Conservation (phyloP, 2,329 filamentous ascomycete species). For the Fusarium drepaniforme region DNA sequence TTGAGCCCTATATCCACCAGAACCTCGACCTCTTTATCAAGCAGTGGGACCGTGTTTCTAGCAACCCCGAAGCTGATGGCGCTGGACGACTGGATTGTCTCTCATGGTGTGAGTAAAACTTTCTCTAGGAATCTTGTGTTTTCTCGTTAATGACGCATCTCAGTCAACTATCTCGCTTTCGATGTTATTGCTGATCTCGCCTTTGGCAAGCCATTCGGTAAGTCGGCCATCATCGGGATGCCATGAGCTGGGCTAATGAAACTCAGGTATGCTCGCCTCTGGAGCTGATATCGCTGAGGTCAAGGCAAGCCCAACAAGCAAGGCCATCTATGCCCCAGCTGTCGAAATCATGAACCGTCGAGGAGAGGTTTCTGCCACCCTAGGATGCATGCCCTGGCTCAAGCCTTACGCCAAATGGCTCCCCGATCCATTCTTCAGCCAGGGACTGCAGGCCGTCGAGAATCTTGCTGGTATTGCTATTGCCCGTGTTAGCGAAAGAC, state of each 20-base stretch:
- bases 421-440: constrained; percentile 84
- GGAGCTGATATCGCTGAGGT: constrained; percentile 84
- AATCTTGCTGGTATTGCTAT: constrained; percentile 90
- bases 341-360: constrained; percentile 91
- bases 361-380: constrained; percentile 85
- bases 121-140: too few relatives aligned
- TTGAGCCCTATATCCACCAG: constrained; percentile 88
- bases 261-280: constrained; percentile 74
- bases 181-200: constrained; percentile 63
- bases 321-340: constrained; percentile 79
- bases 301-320: constrained; percentile 67
- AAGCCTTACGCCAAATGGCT: constrained; percentile 86
- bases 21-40: constrained; percentile 82
- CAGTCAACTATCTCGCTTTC: constrained; percentile 64
- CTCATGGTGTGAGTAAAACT: constrained; percentile 68
- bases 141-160: neutral
- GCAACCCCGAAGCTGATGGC: constrained; percentile 67
- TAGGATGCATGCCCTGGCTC: constrained; percentile 80
- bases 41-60: constrained; percentile 76
- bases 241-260: rapidly evolving
- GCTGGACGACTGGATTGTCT: constrained; percentile 77
- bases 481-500: constrained; percentile 80
- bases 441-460: constrained; percentile 80
- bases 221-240: rapidly evolving
- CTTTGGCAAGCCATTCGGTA: constrained; percentile 63